Conservation (phyloP, 169 alveolate species). For the Babesia sp. region DNA sequence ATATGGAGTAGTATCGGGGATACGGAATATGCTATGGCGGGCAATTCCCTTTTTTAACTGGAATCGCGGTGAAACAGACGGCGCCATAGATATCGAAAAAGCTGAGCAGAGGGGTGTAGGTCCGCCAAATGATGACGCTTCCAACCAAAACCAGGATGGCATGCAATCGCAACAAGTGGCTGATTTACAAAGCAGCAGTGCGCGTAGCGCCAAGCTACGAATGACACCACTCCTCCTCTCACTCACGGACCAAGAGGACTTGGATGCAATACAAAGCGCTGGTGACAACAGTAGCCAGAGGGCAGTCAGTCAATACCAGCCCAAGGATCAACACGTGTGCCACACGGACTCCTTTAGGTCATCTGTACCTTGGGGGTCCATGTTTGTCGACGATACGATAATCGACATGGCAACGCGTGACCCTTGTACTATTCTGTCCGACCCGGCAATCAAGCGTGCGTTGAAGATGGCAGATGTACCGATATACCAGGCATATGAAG, state of each 20-base stretch:
- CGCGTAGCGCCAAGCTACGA: background rate
- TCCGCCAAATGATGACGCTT: background rate
- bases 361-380: background rate
- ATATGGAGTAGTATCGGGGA: background rate
- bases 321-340: background rate
- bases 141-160: background rate
- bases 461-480: conserved; percentile 36
- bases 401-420: conserved; percentile 37
- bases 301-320: background rate
- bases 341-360: background rate
- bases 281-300: background rate
- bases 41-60: background rate
- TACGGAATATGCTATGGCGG: conserved; percentile 4
- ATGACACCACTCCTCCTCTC: background rate
- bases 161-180: background rate
- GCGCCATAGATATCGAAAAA: background rate
- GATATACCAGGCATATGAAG: conserved; percentile 61
- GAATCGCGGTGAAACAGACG: background rate
- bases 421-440: conserved; percentile 25
- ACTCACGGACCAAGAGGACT: background rate
- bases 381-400: background rate
- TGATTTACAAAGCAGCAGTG: background rate
- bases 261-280: background rate
- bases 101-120: background rate
- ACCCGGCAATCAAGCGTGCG: conserved; percentile 30